Base-by-base conservation (phyloP, 2,329 filamentous ascomycete species). In the Alternaria novae-zelandiae region DNA sequence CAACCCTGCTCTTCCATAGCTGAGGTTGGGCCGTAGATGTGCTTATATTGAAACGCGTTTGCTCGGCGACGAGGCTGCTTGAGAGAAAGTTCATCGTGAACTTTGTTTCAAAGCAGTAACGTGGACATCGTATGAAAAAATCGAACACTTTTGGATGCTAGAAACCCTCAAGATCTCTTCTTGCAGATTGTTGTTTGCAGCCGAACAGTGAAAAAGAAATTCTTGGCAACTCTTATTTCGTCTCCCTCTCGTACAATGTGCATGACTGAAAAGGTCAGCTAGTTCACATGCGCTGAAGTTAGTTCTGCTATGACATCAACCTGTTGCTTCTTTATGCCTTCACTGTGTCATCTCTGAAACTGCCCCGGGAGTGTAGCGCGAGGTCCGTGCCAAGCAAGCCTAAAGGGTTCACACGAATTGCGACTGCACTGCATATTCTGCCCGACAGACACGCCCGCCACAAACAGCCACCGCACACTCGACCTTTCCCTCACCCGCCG, bases 21-120 rank as follows among this genome's bases (percentile, higher is more conserved):
- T 93, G 89, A 86, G 87, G 89, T 94, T 94, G 93, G 94, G 94
- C 94, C 92, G 94, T 97, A 93, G 96, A 93, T 23, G 93, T 97
- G 94, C 94, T 96, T 88, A 75, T 69, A 75, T 70, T 17, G 51
- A 75, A 50, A 69, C 60, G 60, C 66, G 65, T 71, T 66, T 73
- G 70, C 73, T 77, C 68, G 72, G 70, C 49, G 72, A 72, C 68
- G 73, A 75, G 74, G 66, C 71, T 67, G 67, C 68, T 66, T 61
- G 54, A 13, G 60, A 54, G 54, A 58, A 55, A 57, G 54, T 59
- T 50, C 32, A 21, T 26, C 54, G 32, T 71, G 62, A 58, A 61
- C 46, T 61, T 41, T 30, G 64, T 63, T 57, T 50, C 55, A 54
- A 54, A 59, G 69, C 21, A 64, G 72, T 64, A 67, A 68, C 61